phyloP scores from a whole-genome alignment of 176 grass and related monocot species.

The Aegilops speltoides region DNA sequence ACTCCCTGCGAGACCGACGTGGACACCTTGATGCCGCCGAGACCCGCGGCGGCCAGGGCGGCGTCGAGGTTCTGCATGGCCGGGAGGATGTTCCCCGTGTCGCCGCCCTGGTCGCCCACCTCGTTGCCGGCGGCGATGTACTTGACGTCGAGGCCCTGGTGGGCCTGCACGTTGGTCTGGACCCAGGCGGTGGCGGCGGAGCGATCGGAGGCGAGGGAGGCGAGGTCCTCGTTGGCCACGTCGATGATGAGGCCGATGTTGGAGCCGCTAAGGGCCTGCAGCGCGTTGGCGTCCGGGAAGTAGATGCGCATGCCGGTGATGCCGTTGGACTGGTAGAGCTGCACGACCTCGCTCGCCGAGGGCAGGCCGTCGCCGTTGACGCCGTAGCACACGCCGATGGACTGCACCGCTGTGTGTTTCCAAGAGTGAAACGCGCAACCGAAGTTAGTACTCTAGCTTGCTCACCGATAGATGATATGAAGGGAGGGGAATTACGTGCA shows the following conservation, averaged over 20 bases:
- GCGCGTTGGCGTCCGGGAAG: constrained; percentile 4
- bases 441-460: too few relatives aligned
- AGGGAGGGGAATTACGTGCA: constrained; percentile 3
- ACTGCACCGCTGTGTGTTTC: constrained; percentile 15
- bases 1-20: not conserved
- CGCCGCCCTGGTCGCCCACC: constrained; percentile 21
- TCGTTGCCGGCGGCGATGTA: constrained; percentile 70
- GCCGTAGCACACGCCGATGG: constrained; percentile 48
- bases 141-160: constrained; percentile 26
- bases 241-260: constrained; percentile 51
- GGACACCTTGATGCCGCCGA: constrained; percentile 6
- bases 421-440: too few relatives aligned
- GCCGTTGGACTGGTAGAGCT: constrained; percentile 34
- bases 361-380: constrained; percentile 34
- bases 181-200: constrained; percentile 21
- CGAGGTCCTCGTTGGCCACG: constrained; percentile 31
- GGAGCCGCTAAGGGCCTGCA: constrained; percentile 30
- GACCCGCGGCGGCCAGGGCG: not conserved
- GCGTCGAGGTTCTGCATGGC: constrained; percentile 9
- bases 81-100: constrained; percentile 17
- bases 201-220: constrained; percentile 19
- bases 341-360: constrained; percentile 25
- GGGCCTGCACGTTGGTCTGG: constrained; percentile 9
- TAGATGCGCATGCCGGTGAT: constrained; percentile 58
- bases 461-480: too few relatives aligned